Percentiles rank a stretch among this genome's conserved stretches.
These are phyloP conservation scores for Asterophora lycoperdoides DNA, from an alignment of 768 basidiomycete genomes.

Conservation along the genomic window DNA sequence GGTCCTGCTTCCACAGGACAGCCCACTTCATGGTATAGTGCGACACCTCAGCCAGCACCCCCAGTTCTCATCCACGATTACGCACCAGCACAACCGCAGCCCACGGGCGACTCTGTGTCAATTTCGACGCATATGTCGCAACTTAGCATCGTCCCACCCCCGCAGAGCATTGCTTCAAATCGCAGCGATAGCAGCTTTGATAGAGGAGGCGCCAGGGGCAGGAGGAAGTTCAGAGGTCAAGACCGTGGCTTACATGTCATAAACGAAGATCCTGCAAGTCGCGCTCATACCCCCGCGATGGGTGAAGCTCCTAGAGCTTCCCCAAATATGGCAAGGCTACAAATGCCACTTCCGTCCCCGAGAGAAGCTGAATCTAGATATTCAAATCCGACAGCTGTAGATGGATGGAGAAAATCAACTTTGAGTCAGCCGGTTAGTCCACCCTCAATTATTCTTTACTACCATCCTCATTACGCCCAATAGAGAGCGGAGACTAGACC, in stretches of 20 bases:
- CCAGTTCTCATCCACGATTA: constrained; percentile 20
- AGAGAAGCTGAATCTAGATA: constrained; percentile 9
- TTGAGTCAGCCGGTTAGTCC: constrained; percentile 12
- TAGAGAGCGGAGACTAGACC: constrained; percentile 1
- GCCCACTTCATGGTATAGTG: constrained; percentile 29
- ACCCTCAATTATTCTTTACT: not conserved
- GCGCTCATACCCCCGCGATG: constrained; percentile 22
- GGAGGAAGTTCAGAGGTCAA: constrained; percentile 23
- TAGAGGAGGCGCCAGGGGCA: constrained; percentile 9
- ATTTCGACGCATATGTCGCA: constrained; percentile 33
- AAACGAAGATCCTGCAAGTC: constrained; percentile 35
- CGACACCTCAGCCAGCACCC: constrained; percentile 3
- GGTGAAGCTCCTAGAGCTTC: constrained; percentile 1
- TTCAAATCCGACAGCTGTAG: constrained; percentile 14
- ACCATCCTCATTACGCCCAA: not conserved
- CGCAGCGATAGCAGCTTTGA: constrained; percentile 19
- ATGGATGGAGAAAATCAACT: constrained; percentile 18
- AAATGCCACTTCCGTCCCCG: not conserved
- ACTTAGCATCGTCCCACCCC: constrained; percentile 28
- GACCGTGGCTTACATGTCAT: constrained; percentile 33
- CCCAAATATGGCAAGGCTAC: constrained; percentile 5
- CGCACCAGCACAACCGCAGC: constrained; percentile 18
- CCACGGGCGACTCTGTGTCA: constrained; percentile 21
- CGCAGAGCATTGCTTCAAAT: constrained; percentile 16
- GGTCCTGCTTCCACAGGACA: constrained; percentile 5